Evolutionary conservation across 257 asterid species (phyloP), one percentile per base, ranked within the genome.

Genomic region (Misopates orontium): DNA sequence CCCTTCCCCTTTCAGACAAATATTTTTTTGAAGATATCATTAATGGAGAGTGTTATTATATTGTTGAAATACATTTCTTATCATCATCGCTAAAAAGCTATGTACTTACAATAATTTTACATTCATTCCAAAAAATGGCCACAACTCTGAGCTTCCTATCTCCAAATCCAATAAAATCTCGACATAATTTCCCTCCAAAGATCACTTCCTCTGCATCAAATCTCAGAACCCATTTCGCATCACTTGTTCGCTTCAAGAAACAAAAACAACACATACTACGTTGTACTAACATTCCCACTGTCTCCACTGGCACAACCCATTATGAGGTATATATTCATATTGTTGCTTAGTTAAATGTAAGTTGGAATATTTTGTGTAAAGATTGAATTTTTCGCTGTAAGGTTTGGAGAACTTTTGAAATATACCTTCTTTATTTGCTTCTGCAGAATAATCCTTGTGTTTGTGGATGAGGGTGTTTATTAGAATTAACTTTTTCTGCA

Each of bases 291-390:
- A 68, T 49, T 58, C 89, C 91, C 12, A 71, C 78, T 58, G 76
- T 78, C 70, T 85, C 95, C 68, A 51, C 92, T 0, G 57, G 22
- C 21, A 80, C 94, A 41, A 91, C 93, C 65, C 83, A 81, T 48
- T 89, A 89, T 52, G 96, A 91, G 98, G 98, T 86, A 77, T 2
- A 3, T 45, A 19, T 18, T 57, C 6, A 20, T 7, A 41, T 21
- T 5, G 6, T 23, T 22, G 39, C 0, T 7, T 18, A 1, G 15
- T 14, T 0, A 2, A 21, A 0, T 16, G 9, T 22, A 48, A n/a
- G n/a, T 42, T 17, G 49, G 48, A 17, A 10, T 17, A 21, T 10
- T 24, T 4, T 8, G 49, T 18, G 14, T 32, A 25, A 55, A 32
- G 15, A 39, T 15, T 2, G 25, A n/a, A 14, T 25, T 40, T 49